Percentiles rank a stretch among this genome's conserved stretches.
Conservation (phyloP, 2,329 filamentous ascomycete genomes). For the Delphinella strobiligena region DNA sequence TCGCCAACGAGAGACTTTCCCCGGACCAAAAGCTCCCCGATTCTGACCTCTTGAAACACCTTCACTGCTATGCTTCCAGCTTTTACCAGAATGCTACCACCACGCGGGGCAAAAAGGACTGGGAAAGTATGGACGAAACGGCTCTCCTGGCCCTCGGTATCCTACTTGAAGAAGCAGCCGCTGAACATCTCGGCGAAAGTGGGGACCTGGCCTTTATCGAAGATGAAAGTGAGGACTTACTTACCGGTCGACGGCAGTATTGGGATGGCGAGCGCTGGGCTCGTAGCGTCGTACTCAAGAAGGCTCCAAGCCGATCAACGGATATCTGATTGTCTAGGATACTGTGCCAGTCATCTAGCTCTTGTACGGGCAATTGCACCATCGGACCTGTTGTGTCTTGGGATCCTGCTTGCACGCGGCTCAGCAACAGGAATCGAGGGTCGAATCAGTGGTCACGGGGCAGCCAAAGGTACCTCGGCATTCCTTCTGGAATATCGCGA, state of each 20-base stretch:
- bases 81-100: constrained; percentile 42
- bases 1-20: constrained; percentile 44
- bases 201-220: constrained; percentile 66
- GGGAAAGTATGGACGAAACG: constrained; percentile 63
- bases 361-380: too few species aligned
- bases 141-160: constrained; percentile 65
- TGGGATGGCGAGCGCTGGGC: constrained; percentile 8
- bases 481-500: too few species aligned
- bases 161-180: constrained; percentile 57
- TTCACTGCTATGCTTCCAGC: constrained; percentile 56
- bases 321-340: background rate
- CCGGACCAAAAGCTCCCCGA: constrained; percentile 46
- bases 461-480: too few species aligned
- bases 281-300: constrained; percentile 5
- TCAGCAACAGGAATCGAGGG: too few species aligned
- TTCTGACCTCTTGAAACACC: constrained; percentile 55
- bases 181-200: constrained; percentile 47
- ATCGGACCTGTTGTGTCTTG: too few species aligned
- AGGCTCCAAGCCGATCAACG: background rate
- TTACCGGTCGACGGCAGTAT: constrained; percentile 5
- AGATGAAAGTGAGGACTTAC: constrained; percentile 24
- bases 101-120: constrained; percentile 23
- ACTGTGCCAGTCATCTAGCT: background rate
- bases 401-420: too few species aligned
- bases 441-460: too few species aligned